Evolutionary conservation across 1,284 basidiomycete species (phyloP).

Genomic region (Dichomitus squalens): DNA sequence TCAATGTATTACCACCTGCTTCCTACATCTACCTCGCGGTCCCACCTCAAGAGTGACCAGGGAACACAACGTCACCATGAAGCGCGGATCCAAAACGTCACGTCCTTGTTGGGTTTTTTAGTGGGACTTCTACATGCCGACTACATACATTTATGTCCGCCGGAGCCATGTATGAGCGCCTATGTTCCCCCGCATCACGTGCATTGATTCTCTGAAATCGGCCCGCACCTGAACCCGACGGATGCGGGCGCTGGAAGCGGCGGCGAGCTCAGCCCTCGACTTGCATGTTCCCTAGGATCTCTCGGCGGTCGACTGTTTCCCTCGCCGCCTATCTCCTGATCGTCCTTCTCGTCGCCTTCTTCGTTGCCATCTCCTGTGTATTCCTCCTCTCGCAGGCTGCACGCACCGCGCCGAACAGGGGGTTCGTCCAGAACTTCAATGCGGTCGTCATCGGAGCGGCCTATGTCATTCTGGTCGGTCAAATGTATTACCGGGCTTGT

Average conservation of each 20-base stretch:
- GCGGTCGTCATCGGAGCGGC: constrained; percentile 64
- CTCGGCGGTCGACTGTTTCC: constrained; percentile 32
- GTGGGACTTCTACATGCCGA: no score
- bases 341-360: constrained; percentile 54
- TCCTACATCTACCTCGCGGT: not conserved
- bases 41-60: not conserved
- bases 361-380: constrained; percentile 61
- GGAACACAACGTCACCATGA: no score
- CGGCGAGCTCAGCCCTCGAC: not conserved
- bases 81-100: no score
- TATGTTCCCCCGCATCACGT: not conserved
- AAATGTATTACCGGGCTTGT: no score
- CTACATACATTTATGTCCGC: no score
- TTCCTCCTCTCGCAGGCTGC: constrained; percentile 71
- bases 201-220: not conserved
- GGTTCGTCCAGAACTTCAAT: constrained; percentile 65
- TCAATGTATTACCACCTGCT: not conserved
- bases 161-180: no score
- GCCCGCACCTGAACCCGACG: not conserved
- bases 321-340: constrained; percentile 50
- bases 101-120: no score
- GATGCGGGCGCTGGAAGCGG: not conserved
- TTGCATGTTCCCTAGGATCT: constrained; percentile 31
- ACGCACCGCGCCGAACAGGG: constrained; percentile 53
- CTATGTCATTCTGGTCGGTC: constrained; percentile 66